These are phyloP conservation scores for Parastagonospora avenae DNA, from an alignment of 2,329 filamentous ascomycete species.

Conservation along the genomic window DNA sequence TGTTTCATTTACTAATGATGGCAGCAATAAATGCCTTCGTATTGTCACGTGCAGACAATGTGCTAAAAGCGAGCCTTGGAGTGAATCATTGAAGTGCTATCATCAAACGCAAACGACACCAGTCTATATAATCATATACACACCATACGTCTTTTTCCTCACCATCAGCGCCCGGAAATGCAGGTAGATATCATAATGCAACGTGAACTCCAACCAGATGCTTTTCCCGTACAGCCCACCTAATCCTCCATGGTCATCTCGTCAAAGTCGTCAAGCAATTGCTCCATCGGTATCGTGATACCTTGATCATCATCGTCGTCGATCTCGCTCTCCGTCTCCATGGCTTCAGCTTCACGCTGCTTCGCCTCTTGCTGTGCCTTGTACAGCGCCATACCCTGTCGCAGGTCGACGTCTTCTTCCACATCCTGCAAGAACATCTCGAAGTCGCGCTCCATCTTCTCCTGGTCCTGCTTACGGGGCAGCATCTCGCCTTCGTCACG, in stretches of 20 bases:
- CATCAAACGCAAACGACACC: no score
- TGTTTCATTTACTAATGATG: no score
- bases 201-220: background rate
- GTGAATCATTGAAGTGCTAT: no score
- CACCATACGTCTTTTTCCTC: background rate
- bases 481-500: constrained; percentile 87
- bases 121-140: background rate
- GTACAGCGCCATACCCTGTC: constrained; percentile 84
- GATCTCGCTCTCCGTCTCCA: constrained; percentile 67
- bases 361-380: constrained; percentile 66
- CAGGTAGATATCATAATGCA: constrained; percentile 2
- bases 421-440: constrained; percentile 97
- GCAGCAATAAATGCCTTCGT: no score
- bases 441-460: constrained; percentile 88
- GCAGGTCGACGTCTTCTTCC: constrained; percentile 89
- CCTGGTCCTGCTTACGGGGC: constrained; percentile 85
- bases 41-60: no score
- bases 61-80: no score
- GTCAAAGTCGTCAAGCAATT: constrained; percentile 87
- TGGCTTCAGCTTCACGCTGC: constrained; percentile 65
- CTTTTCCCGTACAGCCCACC: background rate
- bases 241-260: constrained; percentile 73
- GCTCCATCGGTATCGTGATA: constrained; percentile 56
- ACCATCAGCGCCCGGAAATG: constrained; percentile 22
- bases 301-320: constrained; percentile 60